phyloP scores from a whole-genome alignment of 108 stramenopile genomes.

The Pseudonitzschia multistriata region DNA sequence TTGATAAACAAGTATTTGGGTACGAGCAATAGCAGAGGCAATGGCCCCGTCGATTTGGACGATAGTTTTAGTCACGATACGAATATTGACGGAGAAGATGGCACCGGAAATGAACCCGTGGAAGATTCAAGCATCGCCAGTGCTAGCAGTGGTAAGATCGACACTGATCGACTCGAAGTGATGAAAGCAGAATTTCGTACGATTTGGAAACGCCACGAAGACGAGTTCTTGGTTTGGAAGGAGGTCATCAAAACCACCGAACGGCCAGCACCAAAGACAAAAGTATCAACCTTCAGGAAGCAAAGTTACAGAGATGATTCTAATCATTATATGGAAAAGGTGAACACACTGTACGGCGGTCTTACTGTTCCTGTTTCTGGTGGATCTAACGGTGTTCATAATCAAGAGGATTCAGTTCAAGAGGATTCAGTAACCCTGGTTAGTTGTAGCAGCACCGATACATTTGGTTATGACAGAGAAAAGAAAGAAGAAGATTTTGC shows the following conservation, averaged over 20 bases:
- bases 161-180: not conserved
- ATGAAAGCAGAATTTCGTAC: not conserved
- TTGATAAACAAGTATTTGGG: too few species aligned
- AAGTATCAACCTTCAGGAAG: not conserved
- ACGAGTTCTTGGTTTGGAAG: slow-evolving; percentile 14
- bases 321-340: not conserved
- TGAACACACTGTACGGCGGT: not conserved
- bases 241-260: not conserved
- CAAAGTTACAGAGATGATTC: not conserved
- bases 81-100: not conserved
- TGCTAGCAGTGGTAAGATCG: not conserved
- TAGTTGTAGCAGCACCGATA: not conserved
- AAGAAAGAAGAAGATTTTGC: not conserved
- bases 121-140: not conserved
- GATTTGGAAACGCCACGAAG: slow-evolving; percentile 8
- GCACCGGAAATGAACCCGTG: not conserved
- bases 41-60: not conserved
- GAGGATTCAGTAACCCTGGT: not conserved
- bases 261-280: not conserved
- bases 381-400: too few species aligned
- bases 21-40: too few species aligned
- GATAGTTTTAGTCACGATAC: not conserved
- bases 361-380: not conserved
- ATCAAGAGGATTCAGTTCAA: not conserved
- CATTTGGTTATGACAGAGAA: not conserved